Conservation (phyloP, 371 early-diverging fungal species). For the Circinella umbellata region DNA sequence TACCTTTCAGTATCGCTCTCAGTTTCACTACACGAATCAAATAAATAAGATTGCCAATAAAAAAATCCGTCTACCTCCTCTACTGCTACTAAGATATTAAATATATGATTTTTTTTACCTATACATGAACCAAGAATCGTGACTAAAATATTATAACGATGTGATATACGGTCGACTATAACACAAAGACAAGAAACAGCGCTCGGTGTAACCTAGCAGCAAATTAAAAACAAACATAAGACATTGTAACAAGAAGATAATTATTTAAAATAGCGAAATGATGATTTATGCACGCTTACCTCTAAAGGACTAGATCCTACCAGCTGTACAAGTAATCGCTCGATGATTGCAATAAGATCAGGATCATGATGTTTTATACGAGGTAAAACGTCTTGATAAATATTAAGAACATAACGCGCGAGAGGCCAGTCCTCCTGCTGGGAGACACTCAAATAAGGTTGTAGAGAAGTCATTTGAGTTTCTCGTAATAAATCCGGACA, state of each 20-base stretch:
- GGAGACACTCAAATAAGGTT: slow-evolving; percentile 51
- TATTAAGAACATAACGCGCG: slow-evolving; percentile 55
- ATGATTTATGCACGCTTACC: slow-evolving; percentile 25
- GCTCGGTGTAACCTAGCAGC: slow-evolving; percentile 56
- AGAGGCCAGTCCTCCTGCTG: slow-evolving; percentile 54
- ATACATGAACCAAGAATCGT: slow-evolving; percentile 65
- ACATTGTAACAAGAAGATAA: background rate
- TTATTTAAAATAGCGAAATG: background rate
- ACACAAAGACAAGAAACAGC: slow-evolving; percentile 80
- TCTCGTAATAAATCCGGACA: slow-evolving; percentile 46
- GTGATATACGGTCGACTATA: slow-evolving; percentile 66
- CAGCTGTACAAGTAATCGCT: slow-evolving; percentile 60
- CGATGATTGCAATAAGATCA: slow-evolving; percentile 54
- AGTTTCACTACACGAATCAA: slow-evolving; percentile 27
- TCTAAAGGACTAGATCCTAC: slow-evolving; percentile 62
- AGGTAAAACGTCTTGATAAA: slow-evolving; percentile 66
- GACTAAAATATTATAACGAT: slow-evolving; percentile 65
- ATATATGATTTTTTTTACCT: slow-evolving; percentile 22
- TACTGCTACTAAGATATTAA: background rate
- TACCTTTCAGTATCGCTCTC: slow-evolving; percentile 32
- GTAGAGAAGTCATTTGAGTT: slow-evolving; percentile 49
- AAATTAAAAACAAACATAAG: background rate
- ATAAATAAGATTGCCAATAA: background rate
- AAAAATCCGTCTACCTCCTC: background rate
- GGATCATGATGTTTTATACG: slow-evolving; percentile 58